Evolutionary conservation across 2,329 filamentous ascomycete species (phyloP).

Genomic region (Aspergillus sojae): DNA sequence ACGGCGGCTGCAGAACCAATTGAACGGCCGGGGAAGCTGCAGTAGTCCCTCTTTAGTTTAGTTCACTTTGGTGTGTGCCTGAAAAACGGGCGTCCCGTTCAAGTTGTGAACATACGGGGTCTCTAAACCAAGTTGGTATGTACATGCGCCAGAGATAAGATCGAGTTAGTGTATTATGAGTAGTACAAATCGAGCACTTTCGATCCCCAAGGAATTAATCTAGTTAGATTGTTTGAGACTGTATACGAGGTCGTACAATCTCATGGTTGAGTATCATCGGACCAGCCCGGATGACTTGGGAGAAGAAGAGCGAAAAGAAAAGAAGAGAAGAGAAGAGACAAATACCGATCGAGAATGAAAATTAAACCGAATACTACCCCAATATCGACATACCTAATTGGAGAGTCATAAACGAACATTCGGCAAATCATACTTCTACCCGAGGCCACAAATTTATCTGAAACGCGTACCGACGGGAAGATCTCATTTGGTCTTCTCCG

Average conservation of each 20-base stretch:
- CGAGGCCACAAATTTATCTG: slow-evolving; percentile 8
- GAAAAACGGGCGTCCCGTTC: background rate
- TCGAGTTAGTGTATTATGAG: background rate
- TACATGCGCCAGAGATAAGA: background rate
- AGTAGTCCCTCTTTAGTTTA: background rate
- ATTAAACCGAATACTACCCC: background rate
- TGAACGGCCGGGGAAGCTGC: background rate
- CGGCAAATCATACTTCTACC: slow-evolving; percentile 7
- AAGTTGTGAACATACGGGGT: background rate
- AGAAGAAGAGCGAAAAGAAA: background rate
- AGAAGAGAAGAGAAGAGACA: background rate
- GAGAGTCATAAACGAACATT: background rate
- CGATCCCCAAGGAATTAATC: background rate
- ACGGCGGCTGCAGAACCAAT: slow-evolving; percentile 1
- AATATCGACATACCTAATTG: background rate
- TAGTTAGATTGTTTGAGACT: background rate
- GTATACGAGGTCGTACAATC: background rate
- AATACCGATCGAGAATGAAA: background rate
- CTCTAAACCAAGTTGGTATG: background rate
- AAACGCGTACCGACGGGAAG: slow-evolving; percentile 8
- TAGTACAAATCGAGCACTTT: background rate
- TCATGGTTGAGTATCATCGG: background rate
- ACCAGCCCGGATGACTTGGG: background rate
- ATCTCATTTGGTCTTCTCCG: background rate
- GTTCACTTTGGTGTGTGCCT: background rate